phyloP scores from a whole-genome alignment of 23 red algal genomes.

The Agarophyton chilense region DNA sequence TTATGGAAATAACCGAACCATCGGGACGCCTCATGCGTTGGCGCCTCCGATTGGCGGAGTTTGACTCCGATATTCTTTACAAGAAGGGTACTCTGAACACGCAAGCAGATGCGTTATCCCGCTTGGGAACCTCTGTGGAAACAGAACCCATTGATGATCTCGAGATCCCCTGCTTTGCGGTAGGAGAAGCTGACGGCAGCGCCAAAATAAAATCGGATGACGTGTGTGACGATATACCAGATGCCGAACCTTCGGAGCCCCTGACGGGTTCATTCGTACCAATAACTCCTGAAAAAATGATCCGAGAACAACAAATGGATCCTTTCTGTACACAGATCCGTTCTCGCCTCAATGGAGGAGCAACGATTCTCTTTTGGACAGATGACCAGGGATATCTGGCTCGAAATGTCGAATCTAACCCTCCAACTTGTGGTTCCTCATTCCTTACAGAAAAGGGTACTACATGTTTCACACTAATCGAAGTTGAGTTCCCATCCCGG shows the following conservation, averaged over 20 bases:
- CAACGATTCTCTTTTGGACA: neutral
- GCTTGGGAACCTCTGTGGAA: neutral
- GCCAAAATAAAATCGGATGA: neutral
- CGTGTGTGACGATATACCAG: neutral
- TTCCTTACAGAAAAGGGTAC: neutral
- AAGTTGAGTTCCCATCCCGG: slow-evolving; percentile 14
- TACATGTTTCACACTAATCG: slow-evolving; percentile 18
- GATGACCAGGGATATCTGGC: neutral
- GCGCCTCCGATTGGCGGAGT: no score
- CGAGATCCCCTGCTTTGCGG: neutral
- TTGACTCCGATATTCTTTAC: no score
- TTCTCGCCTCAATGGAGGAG: neutral
- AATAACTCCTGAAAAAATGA: neutral
- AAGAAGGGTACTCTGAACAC: no score
- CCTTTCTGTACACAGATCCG: neutral
- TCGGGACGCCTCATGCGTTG: no score
- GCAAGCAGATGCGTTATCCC: neutral
- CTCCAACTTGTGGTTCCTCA: slow-evolving; percentile 26
- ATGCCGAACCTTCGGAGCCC: neutral
- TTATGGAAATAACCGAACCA: no score
- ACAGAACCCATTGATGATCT: neutral
- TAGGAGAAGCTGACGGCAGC: neutral
- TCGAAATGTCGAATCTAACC: neutral
- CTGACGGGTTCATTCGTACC: neutral
- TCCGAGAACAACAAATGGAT: neutral